Percentiles rank a stretch among this genome's conserved stretches.
These are phyloP conservation scores for Cryptococcus sp. DNA, from an alignment of 1,284 basidiomycete genomes.

Conservation along the genomic window DNA sequence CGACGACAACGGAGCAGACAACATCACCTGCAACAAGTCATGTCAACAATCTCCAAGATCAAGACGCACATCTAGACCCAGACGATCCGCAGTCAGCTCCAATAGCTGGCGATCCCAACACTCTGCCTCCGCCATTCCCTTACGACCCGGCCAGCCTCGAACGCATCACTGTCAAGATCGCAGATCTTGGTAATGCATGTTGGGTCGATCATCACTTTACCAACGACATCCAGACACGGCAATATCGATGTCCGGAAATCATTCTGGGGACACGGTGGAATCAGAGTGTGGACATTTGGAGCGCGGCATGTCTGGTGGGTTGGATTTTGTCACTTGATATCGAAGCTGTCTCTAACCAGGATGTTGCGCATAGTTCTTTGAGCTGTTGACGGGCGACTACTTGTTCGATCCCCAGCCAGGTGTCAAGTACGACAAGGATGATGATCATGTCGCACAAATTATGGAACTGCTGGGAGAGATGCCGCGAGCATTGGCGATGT, in stretches of 20 bases:
- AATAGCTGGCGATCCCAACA: conserved; percentile 59
- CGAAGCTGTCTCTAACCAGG: background rate
- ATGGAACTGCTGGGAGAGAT: conserved; percentile 92
- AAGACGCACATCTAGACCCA: conserved; percentile 38
- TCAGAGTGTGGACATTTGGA: conserved; percentile 93
- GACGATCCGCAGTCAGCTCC: conserved; percentile 47
- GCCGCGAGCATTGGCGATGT: conserved; percentile 76
- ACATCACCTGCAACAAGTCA: conserved; percentile 36
- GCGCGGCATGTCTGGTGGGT: conserved; percentile 86
- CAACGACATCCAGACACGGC: conserved; percentile 74
- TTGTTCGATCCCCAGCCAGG: conserved; percentile 72
- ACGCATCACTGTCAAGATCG: conserved; percentile 97
- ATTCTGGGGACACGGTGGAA: conserved; percentile 93
- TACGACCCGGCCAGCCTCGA: conserved; percentile 65
- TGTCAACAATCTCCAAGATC: conserved; percentile 42
- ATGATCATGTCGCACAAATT: conserved; percentile 98
- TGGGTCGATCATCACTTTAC: conserved; percentile 59
- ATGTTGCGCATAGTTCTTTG: conserved; percentile 68
- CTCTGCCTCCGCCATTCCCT: conserved; percentile 58
- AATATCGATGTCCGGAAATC: conserved; percentile 96
- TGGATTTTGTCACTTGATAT: no score
- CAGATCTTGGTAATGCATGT: conserved; percentile 85
- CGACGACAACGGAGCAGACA: conserved; percentile 15
- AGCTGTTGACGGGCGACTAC: conserved; percentile 88
- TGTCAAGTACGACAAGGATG: conserved; percentile 77